Percentiles rank a stretch among this genome's conserved stretches.
Evolutionary conservation across 441 rosid genomes (phyloP).

Genomic region (Syzygium malaccense): DNA sequence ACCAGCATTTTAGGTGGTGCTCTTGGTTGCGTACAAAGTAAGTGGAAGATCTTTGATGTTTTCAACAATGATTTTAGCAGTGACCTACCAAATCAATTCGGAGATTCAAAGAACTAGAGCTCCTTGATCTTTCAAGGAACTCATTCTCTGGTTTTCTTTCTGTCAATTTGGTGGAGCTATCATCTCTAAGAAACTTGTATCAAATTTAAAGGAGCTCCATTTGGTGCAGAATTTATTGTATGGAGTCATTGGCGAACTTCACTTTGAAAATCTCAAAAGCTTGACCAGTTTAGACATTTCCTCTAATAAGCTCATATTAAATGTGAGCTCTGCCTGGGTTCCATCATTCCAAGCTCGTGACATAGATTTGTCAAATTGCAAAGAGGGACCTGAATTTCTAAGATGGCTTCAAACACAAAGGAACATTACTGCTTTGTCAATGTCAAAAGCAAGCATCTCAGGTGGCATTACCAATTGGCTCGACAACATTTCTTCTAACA

Average conservation of each 20-base stretch:
- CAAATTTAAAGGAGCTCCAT: fast-evolving
- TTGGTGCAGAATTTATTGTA: fast-evolving
- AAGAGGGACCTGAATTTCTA: background rate
- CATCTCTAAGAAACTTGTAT: background rate
- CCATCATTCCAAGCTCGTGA: fast-evolving
- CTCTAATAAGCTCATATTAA: background rate
- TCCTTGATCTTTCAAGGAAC: fast-evolving
- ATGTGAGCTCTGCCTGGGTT: background rate
- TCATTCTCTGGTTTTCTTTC: background rate
- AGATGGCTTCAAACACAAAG: background rate
- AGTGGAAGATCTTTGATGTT: background rate
- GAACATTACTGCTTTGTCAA: fast-evolving
- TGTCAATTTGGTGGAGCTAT: background rate
- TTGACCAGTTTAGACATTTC: fast-evolving
- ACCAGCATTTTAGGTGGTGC: fast-evolving
- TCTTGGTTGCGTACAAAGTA: background rate
- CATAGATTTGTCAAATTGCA: fast-evolving
- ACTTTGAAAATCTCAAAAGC: background rate
- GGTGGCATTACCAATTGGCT: background rate
- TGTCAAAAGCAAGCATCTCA: background rate
- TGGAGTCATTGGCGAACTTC: background rate
- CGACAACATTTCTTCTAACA: fast-evolving
- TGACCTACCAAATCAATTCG: fast-evolving
- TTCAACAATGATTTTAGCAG: fast-evolving
- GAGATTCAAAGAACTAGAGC: background rate